phyloP scores from a whole-genome alignment of 345 rosid species.

The Hibiscus trionum region DNA sequence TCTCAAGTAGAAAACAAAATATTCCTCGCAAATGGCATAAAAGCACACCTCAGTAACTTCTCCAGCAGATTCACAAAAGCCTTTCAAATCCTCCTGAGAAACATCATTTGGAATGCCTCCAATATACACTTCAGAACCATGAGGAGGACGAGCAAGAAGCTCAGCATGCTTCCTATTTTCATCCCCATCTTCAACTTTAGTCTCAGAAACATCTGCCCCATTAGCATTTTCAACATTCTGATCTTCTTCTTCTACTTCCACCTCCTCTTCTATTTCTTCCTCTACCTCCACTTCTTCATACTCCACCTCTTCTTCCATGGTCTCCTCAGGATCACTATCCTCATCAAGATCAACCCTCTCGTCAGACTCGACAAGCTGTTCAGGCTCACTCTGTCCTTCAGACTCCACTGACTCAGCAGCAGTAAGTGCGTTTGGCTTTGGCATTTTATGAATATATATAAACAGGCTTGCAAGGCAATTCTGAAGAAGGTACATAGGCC shows the following conservation, averaged over 20 bases:
- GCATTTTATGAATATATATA: conserved; percentile 38
- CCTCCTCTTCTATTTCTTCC: conserved; percentile 24
- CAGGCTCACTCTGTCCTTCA: conserved; percentile 34
- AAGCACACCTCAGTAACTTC: conserved; percentile 50
- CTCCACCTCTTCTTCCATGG: conserved; percentile 58
- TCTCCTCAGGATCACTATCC: conserved; percentile 36
- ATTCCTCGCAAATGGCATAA: not conserved
- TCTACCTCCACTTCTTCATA: conserved; percentile 25
- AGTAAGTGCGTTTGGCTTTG: conserved; percentile 38
- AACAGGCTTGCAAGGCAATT: conserved; percentile 5
- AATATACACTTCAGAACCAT: conserved; percentile 58
- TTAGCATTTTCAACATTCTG: conserved; percentile 18
- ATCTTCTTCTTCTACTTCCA: conserved; percentile 32
- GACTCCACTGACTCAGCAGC: conserved; percentile 36
- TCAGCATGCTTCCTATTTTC: conserved; percentile 44
- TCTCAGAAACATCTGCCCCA: conserved; percentile 29
- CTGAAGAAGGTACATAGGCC: conserved; percentile 45
- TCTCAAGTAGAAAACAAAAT: not conserved
- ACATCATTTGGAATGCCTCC: conserved; percentile 57
- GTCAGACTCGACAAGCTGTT: conserved; percentile 21
- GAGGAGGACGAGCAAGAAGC: conserved; percentile 61
- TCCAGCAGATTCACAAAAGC: conserved; percentile 54
- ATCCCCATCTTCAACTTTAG: conserved; percentile 19
- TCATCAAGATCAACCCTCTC: conserved; percentile 52
- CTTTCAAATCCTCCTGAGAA: conserved; percentile 42